phyloP scores from a whole-genome alignment of 306 rosid species.

The Arachis stenosperma region DNA sequence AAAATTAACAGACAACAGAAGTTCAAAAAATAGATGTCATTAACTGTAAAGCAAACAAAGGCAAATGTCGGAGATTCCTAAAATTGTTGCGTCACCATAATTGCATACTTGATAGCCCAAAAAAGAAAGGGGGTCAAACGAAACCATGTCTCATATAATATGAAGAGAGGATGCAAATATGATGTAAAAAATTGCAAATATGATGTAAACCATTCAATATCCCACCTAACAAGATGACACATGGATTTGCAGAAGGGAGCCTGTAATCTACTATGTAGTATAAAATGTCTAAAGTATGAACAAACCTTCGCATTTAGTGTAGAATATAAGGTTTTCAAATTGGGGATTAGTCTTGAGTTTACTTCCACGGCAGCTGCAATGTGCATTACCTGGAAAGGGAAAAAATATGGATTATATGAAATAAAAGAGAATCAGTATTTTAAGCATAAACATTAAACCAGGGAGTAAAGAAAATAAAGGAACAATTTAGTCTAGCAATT shows the following conservation, averaged over 20 bases:
- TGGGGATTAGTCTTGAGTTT: conserved; percentile 82
- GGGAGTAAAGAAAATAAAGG: conserved; percentile 7
- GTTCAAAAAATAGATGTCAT: neutral
- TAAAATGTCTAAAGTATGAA: conserved; percentile 11
- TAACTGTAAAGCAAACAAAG: conserved; percentile 3
- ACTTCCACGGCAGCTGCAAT: conserved; percentile 88
- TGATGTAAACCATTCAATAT: conserved; percentile 14
- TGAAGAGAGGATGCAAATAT: no score
- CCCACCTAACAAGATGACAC: conserved; percentile 7
- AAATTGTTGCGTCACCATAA: neutral
- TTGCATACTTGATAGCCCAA: conserved; percentile 13
- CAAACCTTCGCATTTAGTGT: conserved; percentile 76
- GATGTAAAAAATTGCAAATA: neutral
- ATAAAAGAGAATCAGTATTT: neutral
- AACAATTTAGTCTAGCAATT: conserved; percentile 8
- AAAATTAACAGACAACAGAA: neutral
- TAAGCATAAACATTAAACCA: conserved; percentile 24
- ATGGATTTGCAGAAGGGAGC: neutral
- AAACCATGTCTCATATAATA: conserved; percentile 9
- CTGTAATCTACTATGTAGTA: conserved; percentile 14
- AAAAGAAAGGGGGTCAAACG: conserved; percentile 32
- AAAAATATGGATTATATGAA: neutral
- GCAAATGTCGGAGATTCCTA: conserved; percentile 8
- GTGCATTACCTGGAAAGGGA: conserved; percentile 83
- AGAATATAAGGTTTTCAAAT: conserved; percentile 72